Base-by-base conservation (phyloP, 140 eudicot species). In the Ambrosia hybrid region DNA sequence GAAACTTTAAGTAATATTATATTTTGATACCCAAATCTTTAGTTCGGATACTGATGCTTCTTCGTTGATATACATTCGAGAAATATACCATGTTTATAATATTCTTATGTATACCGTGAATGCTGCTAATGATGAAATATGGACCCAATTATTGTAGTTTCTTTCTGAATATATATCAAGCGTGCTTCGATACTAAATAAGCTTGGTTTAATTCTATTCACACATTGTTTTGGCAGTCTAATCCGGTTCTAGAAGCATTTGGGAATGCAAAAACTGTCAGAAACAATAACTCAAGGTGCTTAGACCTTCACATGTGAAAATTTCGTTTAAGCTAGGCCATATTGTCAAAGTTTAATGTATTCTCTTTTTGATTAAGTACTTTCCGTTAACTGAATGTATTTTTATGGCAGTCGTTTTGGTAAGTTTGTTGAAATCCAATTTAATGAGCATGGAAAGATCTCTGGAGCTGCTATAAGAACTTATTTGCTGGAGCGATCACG, bases 381-480 rank as follows among this genome's bases (percentile, higher is more conserved):
- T 46, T 56, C 67, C 4, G 43, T 26, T 33, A 69, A 70, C 45
- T 37, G 69, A 51, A 45, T 56, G 33, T 55, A 46, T 15, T 80
- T 14, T 68, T 36, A 67, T 58, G 39, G 30, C 90, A 91, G 97
- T 74, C 97, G 97, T 71, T 91, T 91, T 82, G 97, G 97, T 55
- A 91, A 91, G 78, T 91, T 91, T 75, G 97, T 91, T 60, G 97
- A 91, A 83, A 72, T 91, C 70, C 97, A 91, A 74, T 91, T 91
- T 72, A 85, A 91, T 76, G 69, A 81, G 13, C 51, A 78, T 13
- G 96, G 97, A 65, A 86, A 83, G 73, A 88, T 91, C 15, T 89
- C 96, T 52, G 97, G 97, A 71, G 97, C 97, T 68, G 97, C 97
- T 11, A 88, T 91, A 70, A 81, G 96, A 83, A 91, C 97, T 57